These are phyloP conservation scores for Cordyceps cateniannulata DNA, from an alignment of 2,329 filamentous ascomycete genomes.

Conservation along the genomic window DNA sequence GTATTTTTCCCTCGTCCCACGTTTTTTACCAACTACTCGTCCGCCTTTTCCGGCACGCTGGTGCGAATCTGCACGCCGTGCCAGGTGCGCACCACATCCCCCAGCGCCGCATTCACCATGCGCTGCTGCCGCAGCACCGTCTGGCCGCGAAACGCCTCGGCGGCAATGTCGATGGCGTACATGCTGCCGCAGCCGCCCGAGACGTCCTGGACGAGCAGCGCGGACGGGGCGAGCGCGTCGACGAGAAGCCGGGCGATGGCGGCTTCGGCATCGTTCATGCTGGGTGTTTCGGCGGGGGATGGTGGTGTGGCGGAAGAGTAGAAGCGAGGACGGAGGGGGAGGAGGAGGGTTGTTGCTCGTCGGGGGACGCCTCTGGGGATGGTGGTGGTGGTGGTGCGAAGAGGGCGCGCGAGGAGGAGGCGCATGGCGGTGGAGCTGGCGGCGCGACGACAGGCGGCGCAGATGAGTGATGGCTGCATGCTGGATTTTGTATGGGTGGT, in stretches of 20 bases:
- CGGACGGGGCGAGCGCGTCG: slow-evolving; percentile 40
- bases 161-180: slow-evolving; percentile 77
- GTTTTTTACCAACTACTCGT: neutral
- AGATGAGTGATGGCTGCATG: neutral
- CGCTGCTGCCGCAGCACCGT: slow-evolving; percentile 76
- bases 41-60: slow-evolving; percentile 33
- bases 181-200: slow-evolving; percentile 81
- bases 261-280: slow-evolving; percentile 46
- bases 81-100: slow-evolving; percentile 72
- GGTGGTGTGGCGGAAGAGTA: neutral
- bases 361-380: neutral
- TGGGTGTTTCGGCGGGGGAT: neutral
- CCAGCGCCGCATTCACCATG: slow-evolving; percentile 68
- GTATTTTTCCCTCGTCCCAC: too few species aligned
- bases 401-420: neutral
- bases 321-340: neutral
- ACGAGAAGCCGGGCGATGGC: slow-evolving; percentile 49
- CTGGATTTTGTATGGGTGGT: neutral
- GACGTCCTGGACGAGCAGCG: slow-evolving; percentile 66
- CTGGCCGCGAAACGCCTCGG: slow-evolving; percentile 62
- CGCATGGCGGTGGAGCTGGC: neutral
- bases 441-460: neutral
- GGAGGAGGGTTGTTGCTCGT: neutral
- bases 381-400: neutral
- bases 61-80: slow-evolving; percentile 79